These are phyloP conservation scores for Aspergillus proliferans DNA, from an alignment of 2,329 filamentous ascomycete species.

Conservation along the genomic window DNA sequence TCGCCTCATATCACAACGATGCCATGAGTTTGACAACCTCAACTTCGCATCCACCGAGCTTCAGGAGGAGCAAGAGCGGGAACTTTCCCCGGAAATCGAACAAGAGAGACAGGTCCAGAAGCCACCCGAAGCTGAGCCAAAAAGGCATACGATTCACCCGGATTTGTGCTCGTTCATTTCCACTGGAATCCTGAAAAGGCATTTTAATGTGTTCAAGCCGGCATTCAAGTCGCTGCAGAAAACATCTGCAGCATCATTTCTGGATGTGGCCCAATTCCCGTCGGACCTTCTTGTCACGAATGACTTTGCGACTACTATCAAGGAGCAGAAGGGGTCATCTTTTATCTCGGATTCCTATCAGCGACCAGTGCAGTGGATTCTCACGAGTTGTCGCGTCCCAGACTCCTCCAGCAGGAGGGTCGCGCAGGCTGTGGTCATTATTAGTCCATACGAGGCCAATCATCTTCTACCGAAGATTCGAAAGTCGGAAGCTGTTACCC, in stretches of 20 bases:
- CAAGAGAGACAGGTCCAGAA: slow-evolving; percentile 52
- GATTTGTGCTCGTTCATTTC: slow-evolving; percentile 39
- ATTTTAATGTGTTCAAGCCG: slow-evolving; percentile 33
- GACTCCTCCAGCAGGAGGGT: neutral
- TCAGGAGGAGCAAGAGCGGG: slow-evolving; percentile 60
- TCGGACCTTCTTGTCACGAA: slow-evolving; percentile 41
- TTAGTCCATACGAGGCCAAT: slow-evolving; percentile 59
- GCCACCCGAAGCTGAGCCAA: slow-evolving; percentile 37
- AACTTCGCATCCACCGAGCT: slow-evolving; percentile 20
- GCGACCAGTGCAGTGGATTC: slow-evolving; percentile 51
- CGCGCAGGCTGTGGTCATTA: slow-evolving; percentile 41
- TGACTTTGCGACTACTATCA: slow-evolving; percentile 48
- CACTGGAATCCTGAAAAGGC: slow-evolving; percentile 25
- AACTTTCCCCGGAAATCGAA: slow-evolving; percentile 60
- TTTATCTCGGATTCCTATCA: slow-evolving; percentile 42
- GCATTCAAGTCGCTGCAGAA: slow-evolving; percentile 42
- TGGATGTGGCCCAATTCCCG: slow-evolving; percentile 34
- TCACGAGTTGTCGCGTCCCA: slow-evolving; percentile 25
- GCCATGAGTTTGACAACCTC: slow-evolving; percentile 40
- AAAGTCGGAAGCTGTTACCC: slow-evolving; percentile 24
- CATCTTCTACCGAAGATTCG: slow-evolving; percentile 40
- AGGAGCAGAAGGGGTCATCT: slow-evolving; percentile 3
- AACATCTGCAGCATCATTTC: slow-evolving; percentile 36
- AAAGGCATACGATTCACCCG: slow-evolving; percentile 38
- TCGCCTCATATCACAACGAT: slow-evolving; percentile 41